phyloP scores from a whole-genome alignment of 352 stramenopile genomes.

The Phytopythium kandeliae region DNA sequence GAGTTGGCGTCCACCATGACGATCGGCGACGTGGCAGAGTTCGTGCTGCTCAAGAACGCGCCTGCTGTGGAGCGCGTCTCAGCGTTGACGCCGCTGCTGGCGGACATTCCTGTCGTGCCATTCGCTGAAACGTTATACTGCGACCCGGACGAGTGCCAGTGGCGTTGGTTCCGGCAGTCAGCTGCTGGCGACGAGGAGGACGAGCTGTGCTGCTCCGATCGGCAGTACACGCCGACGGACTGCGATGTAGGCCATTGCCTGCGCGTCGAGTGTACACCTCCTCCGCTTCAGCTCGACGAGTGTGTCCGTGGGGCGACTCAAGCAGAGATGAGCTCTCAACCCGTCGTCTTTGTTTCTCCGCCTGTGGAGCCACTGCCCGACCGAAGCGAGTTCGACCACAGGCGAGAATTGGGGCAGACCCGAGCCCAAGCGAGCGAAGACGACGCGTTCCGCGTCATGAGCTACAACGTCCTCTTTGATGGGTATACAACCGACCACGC shows the following conservation, averaged over 20 bases:
- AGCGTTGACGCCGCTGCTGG: constrained; percentile 36
- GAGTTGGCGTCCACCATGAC: constrained; percentile 27
- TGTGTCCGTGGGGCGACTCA: not conserved
- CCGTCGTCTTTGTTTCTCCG: constrained; percentile 20
- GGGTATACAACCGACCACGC: constrained; percentile 58
- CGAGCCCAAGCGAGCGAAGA: not conserved
- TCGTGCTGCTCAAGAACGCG: constrained; percentile 50
- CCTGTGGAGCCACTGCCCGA: constrained; percentile 36
- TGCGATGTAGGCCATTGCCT: constrained; percentile 39
- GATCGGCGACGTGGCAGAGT: constrained; percentile 35
- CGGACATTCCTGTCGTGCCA: constrained; percentile 36
- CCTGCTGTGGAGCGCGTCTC: constrained; percentile 39
- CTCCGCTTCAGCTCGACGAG: constrained; percentile 4
- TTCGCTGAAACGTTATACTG: constrained; percentile 61
- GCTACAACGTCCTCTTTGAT: constrained; percentile 76
- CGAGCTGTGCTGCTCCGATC: constrained; percentile 11
- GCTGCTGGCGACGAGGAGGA: not conserved
- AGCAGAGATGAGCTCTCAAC: not conserved
- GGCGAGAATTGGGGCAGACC: constrained; percentile 23
- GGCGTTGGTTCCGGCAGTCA: constrained; percentile 50
- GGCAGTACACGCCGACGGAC: constrained; percentile 36
- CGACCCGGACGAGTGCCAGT: constrained; percentile 47
- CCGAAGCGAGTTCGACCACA: constrained; percentile 39
- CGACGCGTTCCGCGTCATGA: constrained; percentile 59
- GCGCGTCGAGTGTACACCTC: constrained; percentile 48